Base-by-base conservation (phyloP, 306 rosid genomes). In the Adenanthera pavonina region DNA sequence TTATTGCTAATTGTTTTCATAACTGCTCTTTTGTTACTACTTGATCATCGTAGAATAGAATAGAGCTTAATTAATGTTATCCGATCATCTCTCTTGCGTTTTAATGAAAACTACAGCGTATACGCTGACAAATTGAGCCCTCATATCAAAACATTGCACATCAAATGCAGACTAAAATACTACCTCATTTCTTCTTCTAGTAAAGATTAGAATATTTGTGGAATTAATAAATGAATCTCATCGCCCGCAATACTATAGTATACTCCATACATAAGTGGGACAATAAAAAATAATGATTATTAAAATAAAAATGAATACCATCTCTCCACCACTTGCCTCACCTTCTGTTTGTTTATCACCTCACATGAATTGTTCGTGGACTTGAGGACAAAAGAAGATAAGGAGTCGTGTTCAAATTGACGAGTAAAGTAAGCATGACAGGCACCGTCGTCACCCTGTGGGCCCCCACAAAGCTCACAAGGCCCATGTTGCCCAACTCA, bases 161-260 rank as follows among this genome's bases (percentile, higher is more conserved):
- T 8, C 49, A 9, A 41, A 54, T 49, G 49, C 11, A 17, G 4
- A 15, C 71, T 13, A 34, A 57, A 25, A 46, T 14, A 36, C 7
- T 12, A 69, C 25, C 76, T 68, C 66, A 40, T 76, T 51, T 57
- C 46, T 15, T 71, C 54, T 49, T 80, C 46, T 17, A 41, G 43
- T 38, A 7, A 20, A 3, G 36, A 3, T 59, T 25, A 9, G 7
- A 25, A 25, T 25, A 25, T 25, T 19, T 19, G 34, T 62, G 25
- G 44, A 76, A 83, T 83, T n/a, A 80, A 86, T n/a, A 80, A 86
- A 80, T 62, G 78, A 83, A 77, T 86, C 35, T 0, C 76, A 65
- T 36, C 52, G 15, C 78, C 83, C 67, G 68, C 52, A 34, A 44
- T 67, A 75, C 60, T 69, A 44, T 67, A 75, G 60, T 69, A 85